Conservation (phyloP, 1,139 yeast species). For the Pichiaceae sp. region DNA sequence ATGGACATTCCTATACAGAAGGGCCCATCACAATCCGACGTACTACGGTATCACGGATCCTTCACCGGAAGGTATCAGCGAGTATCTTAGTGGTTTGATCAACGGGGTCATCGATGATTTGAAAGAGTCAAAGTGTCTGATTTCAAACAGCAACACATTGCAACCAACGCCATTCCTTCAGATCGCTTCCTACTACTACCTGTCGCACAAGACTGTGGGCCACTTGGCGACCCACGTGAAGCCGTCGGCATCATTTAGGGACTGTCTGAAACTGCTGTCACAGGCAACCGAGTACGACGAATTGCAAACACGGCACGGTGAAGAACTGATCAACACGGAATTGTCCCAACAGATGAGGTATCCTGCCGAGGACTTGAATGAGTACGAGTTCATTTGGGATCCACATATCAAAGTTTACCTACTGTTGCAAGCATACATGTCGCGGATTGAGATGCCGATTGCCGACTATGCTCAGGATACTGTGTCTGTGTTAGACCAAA, state of each 20-base stretch:
- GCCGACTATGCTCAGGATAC: conserved; percentile 96
- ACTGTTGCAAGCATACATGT: conserved; percentile 79
- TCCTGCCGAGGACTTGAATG: conserved; percentile 58
- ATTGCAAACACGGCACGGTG: conserved; percentile 90
- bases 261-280: conserved; percentile 64
- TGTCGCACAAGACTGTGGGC: conserved; percentile 85
- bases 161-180: conserved; percentile 74
- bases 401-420: conserved; percentile 91
- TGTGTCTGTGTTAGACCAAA: conserved; percentile 85
- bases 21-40: conserved; percentile 94
- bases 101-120: conserved; percentile 65
- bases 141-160: conserved; percentile 38
- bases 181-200: conserved; percentile 85
- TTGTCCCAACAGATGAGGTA: conserved; percentile 76
- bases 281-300: conserved; percentile 89
- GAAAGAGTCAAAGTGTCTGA: conserved; percentile 65
- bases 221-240: conserved; percentile 47
- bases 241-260: conserved; percentile 49
- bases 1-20: conserved; percentile 89
- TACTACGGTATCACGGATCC: conserved; percentile 82
- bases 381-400: conserved; percentile 72
- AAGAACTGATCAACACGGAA: conserved; percentile 85
- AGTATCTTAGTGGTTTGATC: conserved; percentile 64
- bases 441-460: conserved; percentile 79
- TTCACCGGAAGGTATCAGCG: conserved; percentile 56